phyloP scores from a whole-genome alignment of 1,284 basidiomycete genomes.

The Cerioporus squamosus region DNA sequence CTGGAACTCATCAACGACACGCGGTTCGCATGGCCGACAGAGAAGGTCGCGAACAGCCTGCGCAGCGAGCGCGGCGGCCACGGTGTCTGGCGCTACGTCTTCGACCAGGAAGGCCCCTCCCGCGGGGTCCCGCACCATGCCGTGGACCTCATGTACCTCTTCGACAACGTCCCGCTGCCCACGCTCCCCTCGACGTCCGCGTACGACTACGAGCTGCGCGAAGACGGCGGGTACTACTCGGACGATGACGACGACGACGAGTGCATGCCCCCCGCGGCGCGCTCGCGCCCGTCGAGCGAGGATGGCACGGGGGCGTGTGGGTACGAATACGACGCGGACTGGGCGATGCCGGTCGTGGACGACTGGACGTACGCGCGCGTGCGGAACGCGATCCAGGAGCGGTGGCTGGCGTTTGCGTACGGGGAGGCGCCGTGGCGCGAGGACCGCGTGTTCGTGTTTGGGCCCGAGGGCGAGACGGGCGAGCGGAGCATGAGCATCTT shows the following conservation, averaged over 20 bases:
- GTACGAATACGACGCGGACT: conserved; percentile 31
- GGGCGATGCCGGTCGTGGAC: conserved; percentile 49
- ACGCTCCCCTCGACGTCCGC: conserved; percentile 17
- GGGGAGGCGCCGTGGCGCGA: conserved; percentile 72
- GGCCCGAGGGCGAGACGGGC: conserved; percentile 71
- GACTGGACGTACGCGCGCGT: conserved; percentile 66
- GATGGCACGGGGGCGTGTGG: conserved; percentile 13
- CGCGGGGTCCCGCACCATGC: conserved; percentile 67
- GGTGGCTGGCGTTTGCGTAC: conserved; percentile 75
- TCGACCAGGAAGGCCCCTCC: conserved; percentile 75
- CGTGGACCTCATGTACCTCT: conserved; percentile 73
- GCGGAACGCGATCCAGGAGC: conserved; percentile 67
- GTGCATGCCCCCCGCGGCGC: conserved; percentile 26
- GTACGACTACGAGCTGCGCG: conserved; percentile 23
- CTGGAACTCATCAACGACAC: conserved; percentile 75
- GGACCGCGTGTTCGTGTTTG: conserved; percentile 74
- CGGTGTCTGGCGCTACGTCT: conserved; percentile 75
- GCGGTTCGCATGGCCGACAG: conserved; percentile 74
- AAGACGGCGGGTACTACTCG: conserved; percentile 30
- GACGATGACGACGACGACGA: conserved; percentile 25
- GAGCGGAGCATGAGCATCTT: conserved; percentile 62
- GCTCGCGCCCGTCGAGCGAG: conserved; percentile 29
- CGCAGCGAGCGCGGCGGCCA: conserved; percentile 51
- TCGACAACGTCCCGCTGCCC: conserved; percentile 65
- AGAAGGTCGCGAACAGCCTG: conserved; percentile 52